phyloP scores from a whole-genome alignment of 2,329 filamentous ascomycete genomes.

The Pseudogymnoascus sp. region DNA sequence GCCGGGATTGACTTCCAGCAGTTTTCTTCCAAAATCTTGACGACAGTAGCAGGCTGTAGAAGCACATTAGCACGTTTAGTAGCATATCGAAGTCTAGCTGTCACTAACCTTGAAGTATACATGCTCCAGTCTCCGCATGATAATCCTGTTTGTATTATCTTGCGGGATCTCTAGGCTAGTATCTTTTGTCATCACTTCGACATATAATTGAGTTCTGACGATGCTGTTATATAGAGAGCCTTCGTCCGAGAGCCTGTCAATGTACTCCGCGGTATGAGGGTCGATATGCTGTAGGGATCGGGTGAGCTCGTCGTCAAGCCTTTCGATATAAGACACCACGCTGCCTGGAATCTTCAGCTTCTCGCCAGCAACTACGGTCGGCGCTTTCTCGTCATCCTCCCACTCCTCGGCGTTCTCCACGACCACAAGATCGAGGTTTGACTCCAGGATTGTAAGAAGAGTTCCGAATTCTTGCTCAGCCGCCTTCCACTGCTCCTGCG shows the following conservation, averaged over 20 bases:
- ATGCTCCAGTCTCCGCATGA: slow-evolving; percentile 92
- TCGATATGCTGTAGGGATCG: slow-evolving; percentile 97
- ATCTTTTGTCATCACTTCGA: slow-evolving; percentile 70
- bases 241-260: slow-evolving; percentile 89
- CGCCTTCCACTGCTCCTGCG: slow-evolving; percentile 92
- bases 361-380: slow-evolving; percentile 63
- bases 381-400: slow-evolving; percentile 96
- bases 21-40: slow-evolving; percentile 89
- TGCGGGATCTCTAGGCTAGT: slow-evolving; percentile 66
- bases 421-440: slow-evolving; percentile 74
- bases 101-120: slow-evolving; percentile 85
- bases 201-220: slow-evolving; percentile 80
- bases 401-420: slow-evolving; percentile 92
- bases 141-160: slow-evolving; percentile 83
- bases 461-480: slow-evolving; percentile 79
- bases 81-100: slow-evolving; percentile 7
- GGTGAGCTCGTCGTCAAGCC: slow-evolving; percentile 93
- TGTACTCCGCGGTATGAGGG: slow-evolving; percentile 97
- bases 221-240: slow-evolving; percentile 85
- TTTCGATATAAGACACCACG: slow-evolving; percentile 88
- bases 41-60: slow-evolving; percentile 71
- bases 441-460: slow-evolving; percentile 72
- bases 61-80: slow-evolving; percentile 21
- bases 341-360: slow-evolving; percentile 89
- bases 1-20: slow-evolving; percentile 76